A percentile compares a stretch with the other conserved stretches of the same genome.
phyloP scores from a whole-genome alignment of 352 stramenopile species.

The Chrysophaeum taylorii region DNA sequence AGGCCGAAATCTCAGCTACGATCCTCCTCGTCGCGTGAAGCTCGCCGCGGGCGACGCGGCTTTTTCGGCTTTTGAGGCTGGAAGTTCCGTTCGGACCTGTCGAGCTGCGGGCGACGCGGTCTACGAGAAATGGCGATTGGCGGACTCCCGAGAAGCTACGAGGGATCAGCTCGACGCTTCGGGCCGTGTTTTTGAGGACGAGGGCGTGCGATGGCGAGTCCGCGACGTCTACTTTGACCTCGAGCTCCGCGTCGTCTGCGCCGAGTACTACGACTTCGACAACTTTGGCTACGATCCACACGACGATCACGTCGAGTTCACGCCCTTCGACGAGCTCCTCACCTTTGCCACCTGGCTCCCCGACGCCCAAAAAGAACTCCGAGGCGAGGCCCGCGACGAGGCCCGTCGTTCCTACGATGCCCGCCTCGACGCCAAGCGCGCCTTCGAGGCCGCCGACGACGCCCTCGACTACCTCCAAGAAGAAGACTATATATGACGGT shows the following conservation, averaged over 20 bases:
- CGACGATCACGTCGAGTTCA: constrained; percentile 1
- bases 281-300: background rate
- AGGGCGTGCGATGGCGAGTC: background rate
- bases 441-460: constrained; percentile 2
- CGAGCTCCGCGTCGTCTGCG: background rate
- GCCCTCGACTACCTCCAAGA: background rate
- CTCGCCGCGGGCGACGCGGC: background rate
- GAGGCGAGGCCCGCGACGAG: background rate
- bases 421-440: background rate
- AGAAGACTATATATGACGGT: no score
- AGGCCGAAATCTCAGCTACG: background rate
- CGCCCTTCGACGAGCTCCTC: background rate
- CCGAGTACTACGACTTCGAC: constrained; percentile 12
- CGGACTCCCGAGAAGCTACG: background rate
- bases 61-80: background rate
- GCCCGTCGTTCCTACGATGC: no score
- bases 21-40: background rate
- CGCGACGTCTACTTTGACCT: background rate
- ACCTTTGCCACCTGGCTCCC: background rate
- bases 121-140: background rate
- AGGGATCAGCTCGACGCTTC: background rate
- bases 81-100: background rate
- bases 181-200: background rate
- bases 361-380: background rate
- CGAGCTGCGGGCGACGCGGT: background rate